Base-by-base conservation (phyloP, 75 land plant species). In the Azolla pinnata region DNA sequence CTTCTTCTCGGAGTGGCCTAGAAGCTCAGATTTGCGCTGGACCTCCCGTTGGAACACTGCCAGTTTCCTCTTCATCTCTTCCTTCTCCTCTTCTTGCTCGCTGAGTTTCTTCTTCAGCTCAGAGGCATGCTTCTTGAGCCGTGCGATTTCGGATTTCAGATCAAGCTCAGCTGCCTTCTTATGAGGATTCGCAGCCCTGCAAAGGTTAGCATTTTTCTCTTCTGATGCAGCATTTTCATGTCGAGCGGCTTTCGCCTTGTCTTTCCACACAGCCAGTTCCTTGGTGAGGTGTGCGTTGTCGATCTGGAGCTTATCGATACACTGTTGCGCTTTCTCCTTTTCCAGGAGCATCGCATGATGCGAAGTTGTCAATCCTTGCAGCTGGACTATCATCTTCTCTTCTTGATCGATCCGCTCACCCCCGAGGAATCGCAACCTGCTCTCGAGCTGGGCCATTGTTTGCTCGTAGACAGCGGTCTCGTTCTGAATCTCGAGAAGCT, bases 21-120 rank as follows among this genome's bases (percentile, higher is more conserved):
- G 38, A 47, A 63, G 65, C 26, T 77, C 79, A 10, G 72, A 69
- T 38, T 77, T 71, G 51, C 81, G 75, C 75, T 67, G 70, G 2
- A 88, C 49, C 14, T 78, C 84, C 47, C 34, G 42, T 56, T 72
- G 75, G 32, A 81, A 47, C 19, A 66, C 61, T 17, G 59, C 18
- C 2, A 81, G 74, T 31, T 75, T 76, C 55, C 77, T 77, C 56
- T 58, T 54, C 38, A 78, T 62, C 50, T 76, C 70, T 47, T 74
- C 78, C 50, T 76, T 83, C 50, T 86, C 84, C 20, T 52, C 16
- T 31, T 81, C 81, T 63, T 70, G 61, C 49, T 78, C 71, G 1
- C 9, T 14, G 29, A 70, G 33, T 26, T 55, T 69, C 33, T 70
- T 31, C 38, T 75, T 75, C 63, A 83, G 50, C 2, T 67, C 69